A percentile compares a stretch with the other conserved stretches of the same genome.
Conservation (phyloP, 768 basidiomycete species). For the Lactifluus rugatus region DNA sequence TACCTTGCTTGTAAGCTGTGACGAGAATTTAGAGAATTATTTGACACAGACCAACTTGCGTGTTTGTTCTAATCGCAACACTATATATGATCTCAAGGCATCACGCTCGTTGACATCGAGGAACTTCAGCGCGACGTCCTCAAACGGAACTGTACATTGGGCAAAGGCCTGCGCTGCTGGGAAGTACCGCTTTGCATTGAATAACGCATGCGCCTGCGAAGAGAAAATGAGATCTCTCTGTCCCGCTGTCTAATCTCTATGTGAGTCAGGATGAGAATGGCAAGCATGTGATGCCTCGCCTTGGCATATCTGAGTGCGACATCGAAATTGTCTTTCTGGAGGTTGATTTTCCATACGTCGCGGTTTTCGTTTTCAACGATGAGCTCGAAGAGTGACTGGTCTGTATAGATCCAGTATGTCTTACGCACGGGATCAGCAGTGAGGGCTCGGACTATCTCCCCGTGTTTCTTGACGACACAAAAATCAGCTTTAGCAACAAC, state of each 20-base stretch:
- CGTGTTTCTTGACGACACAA: conserved; percentile 46
- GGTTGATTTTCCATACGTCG: conserved; percentile 89
- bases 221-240: conserved; percentile 81
- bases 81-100: conserved; percentile 80
- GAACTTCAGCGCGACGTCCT: conserved; percentile 86
- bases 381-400: conserved; percentile 81
- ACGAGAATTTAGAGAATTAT: not conserved
- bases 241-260: conserved; percentile 55
- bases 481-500: not conserved
- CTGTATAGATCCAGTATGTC: conserved; percentile 93
- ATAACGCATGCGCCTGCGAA: conserved; percentile 73
- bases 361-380: conserved; percentile 81
- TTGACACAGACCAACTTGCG: conserved; percentile 56
- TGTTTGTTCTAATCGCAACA: conserved; percentile 77
- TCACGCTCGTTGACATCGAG: conserved; percentile 86
- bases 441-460: conserved; percentile 63
- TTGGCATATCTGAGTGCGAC: conserved; percentile 72
- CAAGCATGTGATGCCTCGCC: conserved; percentile 33
- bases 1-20: conserved; percentile 25
- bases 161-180: conserved; percentile 90
- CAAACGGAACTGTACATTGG: conserved; percentile 78
- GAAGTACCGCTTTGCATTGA: conserved; percentile 72
- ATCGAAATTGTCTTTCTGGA: conserved; percentile 71
- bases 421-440: conserved; percentile 77
- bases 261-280: not conserved